phyloP scores from a whole-genome alignment of 345 rosid genomes.

The Gossypium australe region DNA sequence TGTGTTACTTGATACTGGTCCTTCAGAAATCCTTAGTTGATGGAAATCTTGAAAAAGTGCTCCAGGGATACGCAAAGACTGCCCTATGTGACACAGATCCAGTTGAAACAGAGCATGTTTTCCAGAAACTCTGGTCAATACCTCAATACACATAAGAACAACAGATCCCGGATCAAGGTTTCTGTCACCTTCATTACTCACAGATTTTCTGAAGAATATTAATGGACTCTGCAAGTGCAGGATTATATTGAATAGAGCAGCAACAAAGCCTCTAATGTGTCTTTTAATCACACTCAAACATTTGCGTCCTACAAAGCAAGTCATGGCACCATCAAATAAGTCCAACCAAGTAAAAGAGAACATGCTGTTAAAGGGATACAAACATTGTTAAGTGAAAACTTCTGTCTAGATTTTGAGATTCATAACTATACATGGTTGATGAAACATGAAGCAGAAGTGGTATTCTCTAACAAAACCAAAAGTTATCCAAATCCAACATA shows the following conservation, averaged over 20 bases:
- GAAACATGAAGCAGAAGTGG: neutral
- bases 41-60: slow-evolving; percentile 54
- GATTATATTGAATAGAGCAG: slow-evolving; percentile 67
- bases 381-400: neutral
- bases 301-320: slow-evolving; percentile 54
- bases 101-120: slow-evolving; percentile 58
- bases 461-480: neutral
- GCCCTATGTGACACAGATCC: slow-evolving; percentile 73
- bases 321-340: slow-evolving; percentile 22
- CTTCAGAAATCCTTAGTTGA: slow-evolving; percentile 30
- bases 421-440: neutral
- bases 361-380: neutral
- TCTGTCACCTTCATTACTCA: slow-evolving; percentile 20
- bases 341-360: neutral
- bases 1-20: slow-evolving; percentile 19
- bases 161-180: slow-evolving; percentile 79
- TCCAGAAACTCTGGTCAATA: slow-evolving; percentile 70
- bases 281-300: slow-evolving; percentile 53
- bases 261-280: slow-evolving; percentile 56
- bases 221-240: slow-evolving; percentile 74
- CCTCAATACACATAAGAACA: slow-evolving; percentile 85
- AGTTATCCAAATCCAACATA: neutral
- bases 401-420: slow-evolving; percentile 2
- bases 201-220: slow-evolving; percentile 37
- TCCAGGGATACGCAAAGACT: slow-evolving; percentile 62